A percentile compares a stretch with the other conserved stretches of the same genome.
phyloP scores from a whole-genome alignment of 352 stramenopile species.

The Peronospora tabacina region DNA sequence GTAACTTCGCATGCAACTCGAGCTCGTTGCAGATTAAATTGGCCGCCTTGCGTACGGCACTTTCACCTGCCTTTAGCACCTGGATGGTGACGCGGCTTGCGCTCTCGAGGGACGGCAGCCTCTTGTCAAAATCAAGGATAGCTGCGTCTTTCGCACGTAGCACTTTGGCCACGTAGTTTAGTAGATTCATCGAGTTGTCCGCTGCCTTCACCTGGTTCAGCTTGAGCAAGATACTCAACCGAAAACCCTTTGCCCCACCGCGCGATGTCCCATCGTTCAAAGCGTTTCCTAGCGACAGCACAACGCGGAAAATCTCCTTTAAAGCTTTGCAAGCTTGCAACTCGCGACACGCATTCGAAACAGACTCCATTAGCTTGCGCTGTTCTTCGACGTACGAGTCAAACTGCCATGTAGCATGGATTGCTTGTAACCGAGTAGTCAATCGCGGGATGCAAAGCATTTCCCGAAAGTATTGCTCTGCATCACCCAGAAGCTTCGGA shows the following conservation, averaged over 20 bases:
- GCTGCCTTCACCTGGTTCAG: constrained; percentile 80
- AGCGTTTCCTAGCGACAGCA: constrained; percentile 85
- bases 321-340: constrained; percentile 84
- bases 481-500: constrained; percentile 65
- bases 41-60: constrained; percentile 62
- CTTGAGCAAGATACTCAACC: constrained; percentile 83
- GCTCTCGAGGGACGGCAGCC: constrained; percentile 60
- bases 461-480: constrained; percentile 72
- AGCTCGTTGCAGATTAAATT: constrained; percentile 66
- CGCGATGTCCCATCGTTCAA: constrained; percentile 82
- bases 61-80: constrained; percentile 69
- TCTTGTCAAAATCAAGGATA: constrained; percentile 71
- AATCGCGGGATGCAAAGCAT: constrained; percentile 60
- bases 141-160: constrained; percentile 55
- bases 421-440: constrained; percentile 58
- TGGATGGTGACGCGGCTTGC: constrained; percentile 72
- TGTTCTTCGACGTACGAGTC: constrained; percentile 78
- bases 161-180: constrained; percentile 73
- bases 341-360: constrained; percentile 86
- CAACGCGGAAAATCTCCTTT: constrained; percentile 78
- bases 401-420: constrained; percentile 81
- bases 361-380: constrained; percentile 61
- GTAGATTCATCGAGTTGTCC: constrained; percentile 76
- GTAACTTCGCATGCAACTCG: constrained; percentile 56
- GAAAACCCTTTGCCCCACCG: constrained; percentile 85